phyloP scores from a whole-genome alignment of 2,329 filamentous ascomycete genomes.

The Dothideomycetes sp. region DNA sequence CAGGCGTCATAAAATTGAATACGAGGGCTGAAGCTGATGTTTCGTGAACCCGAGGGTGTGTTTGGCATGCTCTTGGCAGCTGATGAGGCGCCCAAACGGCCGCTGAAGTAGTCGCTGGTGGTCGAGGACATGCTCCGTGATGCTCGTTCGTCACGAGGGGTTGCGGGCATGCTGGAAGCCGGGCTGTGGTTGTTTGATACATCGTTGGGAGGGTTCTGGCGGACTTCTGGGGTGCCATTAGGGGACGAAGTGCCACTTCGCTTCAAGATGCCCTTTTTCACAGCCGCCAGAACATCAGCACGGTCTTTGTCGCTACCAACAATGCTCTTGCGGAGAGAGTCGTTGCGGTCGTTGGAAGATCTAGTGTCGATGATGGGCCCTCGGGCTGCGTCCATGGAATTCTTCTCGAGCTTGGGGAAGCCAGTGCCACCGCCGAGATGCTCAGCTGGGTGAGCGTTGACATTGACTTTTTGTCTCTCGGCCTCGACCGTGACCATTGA shows the following conservation, averaged over 20 bases:
- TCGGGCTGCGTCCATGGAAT: slow-evolving; percentile 59
- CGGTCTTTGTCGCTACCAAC: slow-evolving; percentile 82
- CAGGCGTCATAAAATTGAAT: slow-evolving; percentile 95
- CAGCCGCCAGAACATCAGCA: slow-evolving; percentile 80
- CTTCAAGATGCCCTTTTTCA: slow-evolving; percentile 93
- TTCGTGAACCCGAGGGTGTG: slow-evolving; percentile 57
- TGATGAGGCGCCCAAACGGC: slow-evolving; percentile 51
- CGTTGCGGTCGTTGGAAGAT: slow-evolving; percentile 39
- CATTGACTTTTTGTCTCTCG: slow-evolving; percentile 73
- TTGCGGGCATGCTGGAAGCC: slow-evolving; percentile 76
- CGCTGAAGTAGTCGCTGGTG: slow-evolving; percentile 78
- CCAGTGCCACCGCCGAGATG: slow-evolving; percentile 62
- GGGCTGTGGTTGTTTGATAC: slow-evolving; percentile 61
- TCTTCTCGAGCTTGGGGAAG: slow-evolving; percentile 74
- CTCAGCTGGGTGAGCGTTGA: slow-evolving; percentile 58
- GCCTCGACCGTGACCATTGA: slow-evolving; percentile 95
- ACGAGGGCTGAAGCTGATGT: slow-evolving; percentile 73
- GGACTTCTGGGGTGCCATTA: slow-evolving; percentile 57
- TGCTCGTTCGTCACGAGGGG: slow-evolving; percentile 69
- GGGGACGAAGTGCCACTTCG: slow-evolving; percentile 55
- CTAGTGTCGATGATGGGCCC: slow-evolving; percentile 17
- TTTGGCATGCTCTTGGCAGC: slow-evolving; percentile 72
- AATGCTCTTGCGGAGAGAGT: slow-evolving; percentile 67
- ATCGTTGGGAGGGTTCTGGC: slow-evolving; percentile 40
- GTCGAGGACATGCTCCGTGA: slow-evolving; percentile 21